phyloP scores from a whole-genome alignment of 176 grass and related monocot species.

The Cenchrus fungigraminus region DNA sequence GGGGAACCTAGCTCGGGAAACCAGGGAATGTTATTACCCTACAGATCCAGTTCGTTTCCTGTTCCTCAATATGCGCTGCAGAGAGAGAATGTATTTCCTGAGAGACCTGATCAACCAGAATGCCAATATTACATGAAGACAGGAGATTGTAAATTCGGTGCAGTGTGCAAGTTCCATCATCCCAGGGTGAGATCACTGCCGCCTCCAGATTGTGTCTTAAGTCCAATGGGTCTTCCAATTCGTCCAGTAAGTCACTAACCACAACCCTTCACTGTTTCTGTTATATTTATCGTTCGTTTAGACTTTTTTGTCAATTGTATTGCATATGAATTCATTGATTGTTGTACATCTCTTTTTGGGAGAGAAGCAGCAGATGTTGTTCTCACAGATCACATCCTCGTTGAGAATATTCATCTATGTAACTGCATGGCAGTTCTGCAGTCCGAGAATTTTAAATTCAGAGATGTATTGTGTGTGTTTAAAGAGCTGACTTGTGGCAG shows the following conservation, averaged over 20 bases:
- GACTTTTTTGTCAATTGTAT: background rate
- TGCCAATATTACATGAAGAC: conserved; percentile 99
- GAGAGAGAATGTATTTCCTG: conserved; percentile 92
- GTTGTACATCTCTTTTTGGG: too few species aligned
- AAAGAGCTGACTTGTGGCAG: background rate
- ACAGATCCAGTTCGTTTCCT: conserved; percentile 61
- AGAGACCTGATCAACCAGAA: conserved; percentile 96
- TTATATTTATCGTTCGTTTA: conserved; percentile 10
- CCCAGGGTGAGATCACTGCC: conserved; percentile 75
- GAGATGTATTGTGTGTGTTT: background rate
- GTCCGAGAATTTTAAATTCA: background rate
- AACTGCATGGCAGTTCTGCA: background rate
- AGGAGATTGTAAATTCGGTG: conserved; percentile 98
- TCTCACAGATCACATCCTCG: too few species aligned
- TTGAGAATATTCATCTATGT: too few species aligned
- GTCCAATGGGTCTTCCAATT: conserved; percentile 92
- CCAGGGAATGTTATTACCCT: conserved; percentile 64
- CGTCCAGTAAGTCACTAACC: conserved; percentile 66
- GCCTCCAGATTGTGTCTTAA: conserved; percentile 82
- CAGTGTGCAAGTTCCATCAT: conserved; percentile 98
- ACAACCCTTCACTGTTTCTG: conserved; percentile 6
- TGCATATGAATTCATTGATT: too few species aligned
- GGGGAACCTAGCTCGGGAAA: conserved; percentile 65
- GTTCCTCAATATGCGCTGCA: conserved; percentile 65
- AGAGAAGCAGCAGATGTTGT: too few species aligned